Percentiles rank a stretch among this genome's conserved stretches.
These are phyloP conservation scores for Melampsora larici-populina DNA, from an alignment of 1,284 basidiomycete genomes.

Conservation along the genomic window DNA sequence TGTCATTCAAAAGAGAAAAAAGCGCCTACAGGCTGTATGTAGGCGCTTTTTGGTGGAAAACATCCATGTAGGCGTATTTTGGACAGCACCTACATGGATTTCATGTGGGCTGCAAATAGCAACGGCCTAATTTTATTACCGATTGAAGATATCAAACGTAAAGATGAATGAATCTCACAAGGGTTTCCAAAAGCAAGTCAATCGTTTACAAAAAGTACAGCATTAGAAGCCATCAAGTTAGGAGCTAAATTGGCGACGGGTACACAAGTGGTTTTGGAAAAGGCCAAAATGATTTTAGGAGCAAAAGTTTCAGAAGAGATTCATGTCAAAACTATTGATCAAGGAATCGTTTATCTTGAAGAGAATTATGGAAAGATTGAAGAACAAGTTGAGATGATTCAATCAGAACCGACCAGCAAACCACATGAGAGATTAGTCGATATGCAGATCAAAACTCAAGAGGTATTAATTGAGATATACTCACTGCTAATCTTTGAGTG, in stretches of 20 bases:
- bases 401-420: conserved; percentile 14
- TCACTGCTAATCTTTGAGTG: too few relatives aligned
- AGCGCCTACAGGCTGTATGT: too few relatives aligned
- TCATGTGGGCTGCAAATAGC: too few relatives aligned
- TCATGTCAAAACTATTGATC: conserved; percentile 46
- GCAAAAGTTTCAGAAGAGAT: conserved; percentile 55
- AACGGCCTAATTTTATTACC: conserved; percentile 91
- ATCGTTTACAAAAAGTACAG: conserved; percentile 86
- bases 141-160: conserved; percentile 89
- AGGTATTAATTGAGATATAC: too few relatives aligned
- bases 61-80: too few relatives aligned
- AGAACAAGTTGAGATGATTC: too few relatives aligned
- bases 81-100: too few relatives aligned
- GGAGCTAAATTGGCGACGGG: conserved; percentile 93
- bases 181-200: conserved; percentile 89
- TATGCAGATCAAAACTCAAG: conserved; percentile 10
- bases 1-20: too few relatives aligned
- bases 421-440: conserved; percentile 21
- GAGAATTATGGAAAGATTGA: too few relatives aligned
- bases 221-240: conserved; percentile 87
- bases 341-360: too few relatives aligned
- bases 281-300: conserved; percentile 87
- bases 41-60: too few relatives aligned
- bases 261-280: conserved; percentile 93
- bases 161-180: conserved; percentile 85